Base-by-base conservation (phyloP, 2,329 filamentous ascomycete genomes). In the Biscogniauxia mediterranea region DNA sequence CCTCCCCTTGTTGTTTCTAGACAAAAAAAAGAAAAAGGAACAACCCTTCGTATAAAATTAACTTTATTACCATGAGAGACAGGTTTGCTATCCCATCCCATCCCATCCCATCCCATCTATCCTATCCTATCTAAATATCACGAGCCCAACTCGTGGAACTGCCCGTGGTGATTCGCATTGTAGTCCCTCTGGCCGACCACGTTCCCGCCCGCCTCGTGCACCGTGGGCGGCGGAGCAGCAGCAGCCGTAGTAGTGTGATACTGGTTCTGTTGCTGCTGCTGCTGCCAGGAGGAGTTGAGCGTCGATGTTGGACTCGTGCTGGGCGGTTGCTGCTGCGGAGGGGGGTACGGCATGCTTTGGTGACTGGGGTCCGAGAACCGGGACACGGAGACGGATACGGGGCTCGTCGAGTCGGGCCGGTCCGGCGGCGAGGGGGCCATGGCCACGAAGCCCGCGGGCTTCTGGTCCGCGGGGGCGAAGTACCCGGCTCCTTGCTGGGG, bases 111-210 rank as follows among this genome's bases (percentile, higher is more conserved):
- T 23, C 5, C 23, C 5, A 23, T 23, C 23, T 23, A 23, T 23
- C 23, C 23, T 23, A 23, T 23, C 2, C 23, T 23, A 23, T 23
- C 23, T 23, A 2, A 23, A 26, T 25, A 2, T 53, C 17, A 53
- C 59, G 69, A 78, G 13, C 67, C 71, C 66, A 81, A 62, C 71
- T 81, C 79, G 52, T 80, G 77, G 60, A 79, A 76, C 58, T 79
- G 68, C 1, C 77, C 77, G 8, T 65, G 73, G 57, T 78, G 75
- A 53, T 76, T 69, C 23, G 67, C 57, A 55, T 74, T 71, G 11
- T 68, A 69, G 42, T 70, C 70, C 3, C 63, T 55, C 13, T 64
- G 68, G 9, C 77, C 76, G 13, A 74, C 69, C 4, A 64, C 68
- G 19, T 74, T 73, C 1, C 72, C 72, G 23, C 75, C 73, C 1